A percentile compares a stretch with the other conserved stretches of the same genome.
Conservation (phyloP, 2,329 filamentous ascomycete genomes). For the Aureobasidium sp. region DNA sequence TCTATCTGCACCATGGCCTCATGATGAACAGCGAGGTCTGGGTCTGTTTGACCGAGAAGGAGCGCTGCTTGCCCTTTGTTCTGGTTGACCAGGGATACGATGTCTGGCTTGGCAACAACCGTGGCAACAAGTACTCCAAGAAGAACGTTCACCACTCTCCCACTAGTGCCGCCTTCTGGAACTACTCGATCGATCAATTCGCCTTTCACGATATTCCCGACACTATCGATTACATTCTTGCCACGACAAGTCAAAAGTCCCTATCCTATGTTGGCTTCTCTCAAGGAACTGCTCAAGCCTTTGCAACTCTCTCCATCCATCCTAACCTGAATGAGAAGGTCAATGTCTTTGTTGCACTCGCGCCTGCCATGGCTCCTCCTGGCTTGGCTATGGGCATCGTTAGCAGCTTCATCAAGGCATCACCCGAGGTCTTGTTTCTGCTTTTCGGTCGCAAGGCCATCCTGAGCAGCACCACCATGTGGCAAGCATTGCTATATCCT, state of each 20-base stretch:
- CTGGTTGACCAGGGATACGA: constrained; percentile 89
- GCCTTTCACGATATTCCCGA: constrained; percentile 96
- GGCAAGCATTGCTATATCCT: constrained; percentile 92
- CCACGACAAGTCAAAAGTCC: constrained; percentile 72
- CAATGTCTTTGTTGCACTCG: constrained; percentile 91
- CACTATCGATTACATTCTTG: constrained; percentile 84
- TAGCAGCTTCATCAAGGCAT: constrained; percentile 87
- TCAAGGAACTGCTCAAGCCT: constrained; percentile 93
- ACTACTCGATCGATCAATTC: constrained; percentile 98
- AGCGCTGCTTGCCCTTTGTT: constrained; percentile 80
- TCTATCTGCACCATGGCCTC: constrained; percentile 91
- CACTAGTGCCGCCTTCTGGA: constrained; percentile 75
- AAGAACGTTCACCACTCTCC: constrained; percentile 76
- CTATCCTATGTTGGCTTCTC: constrained; percentile 96
- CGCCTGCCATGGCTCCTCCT: constrained; percentile 92
- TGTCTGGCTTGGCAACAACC: constrained; percentile 96
- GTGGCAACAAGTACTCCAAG: constrained; percentile 98
- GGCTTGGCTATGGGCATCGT: constrained; percentile 86
- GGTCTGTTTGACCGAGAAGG: constrained; percentile 83
- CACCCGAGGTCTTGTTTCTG: constrained; percentile 84
- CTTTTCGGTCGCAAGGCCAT: constrained; percentile 90
- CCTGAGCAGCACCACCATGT: constrained; percentile 88
- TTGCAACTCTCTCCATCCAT: constrained; percentile 86
- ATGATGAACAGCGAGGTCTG: constrained; percentile 99
- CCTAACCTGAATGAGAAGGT: constrained; percentile 87